Evolutionary conservation across 768 basidiomycete species (phyloP), one percentile per base, ranked within the genome.

Genomic region (Multifurca ochricompacta): DNA sequence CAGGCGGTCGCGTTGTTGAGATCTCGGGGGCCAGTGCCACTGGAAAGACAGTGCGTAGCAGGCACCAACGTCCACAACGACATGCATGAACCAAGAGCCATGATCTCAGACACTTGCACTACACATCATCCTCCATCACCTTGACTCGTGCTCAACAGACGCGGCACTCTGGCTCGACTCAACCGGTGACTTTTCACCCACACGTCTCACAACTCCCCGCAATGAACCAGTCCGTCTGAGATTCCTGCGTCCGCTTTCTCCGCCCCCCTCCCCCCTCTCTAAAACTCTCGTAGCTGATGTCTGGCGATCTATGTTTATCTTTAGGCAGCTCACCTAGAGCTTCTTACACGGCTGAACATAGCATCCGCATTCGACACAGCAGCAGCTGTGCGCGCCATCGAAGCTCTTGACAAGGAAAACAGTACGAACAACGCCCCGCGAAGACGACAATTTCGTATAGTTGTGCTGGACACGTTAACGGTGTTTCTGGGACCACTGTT

Each of bases 131-230:
- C 67, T 87, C 19, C 73, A 74, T 18, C 73, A 81, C 62, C 75
- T 90, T 4, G 65, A 68, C 2, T 54, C 64, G 16, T 45, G 70
- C 48, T 52, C 58, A 18, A 60, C 72, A n/a, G 65, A 72, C 2
- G 71, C 65, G 46, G 79, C 73, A 1, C 63, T 80, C 5, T 91
- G 88, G 88, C 74, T 91, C 42, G 87, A 91, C 62, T 83, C 82
- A 9, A 75, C 74, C 0, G 85, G 86, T 1, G 79, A 79, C 56
- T 86, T 89, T 64, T 76, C 82, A 34, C 70, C 71, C 1, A 77
- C 79, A 21, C 70, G 72, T 35, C 74, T 79, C 2, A 56, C 67
- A 3, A 62, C 69, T 16, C 56, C 46, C 60, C 64, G 43, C 57
- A 60, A 32, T 46, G 59, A 53, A 61, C 58, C 67, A 59, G 59